Percentiles rank a stretch among this genome's conserved stretches.
phyloP scores from a whole-genome alignment of 2,329 filamentous ascomycete species.

The Macrophomina pseudophaseolina region DNA sequence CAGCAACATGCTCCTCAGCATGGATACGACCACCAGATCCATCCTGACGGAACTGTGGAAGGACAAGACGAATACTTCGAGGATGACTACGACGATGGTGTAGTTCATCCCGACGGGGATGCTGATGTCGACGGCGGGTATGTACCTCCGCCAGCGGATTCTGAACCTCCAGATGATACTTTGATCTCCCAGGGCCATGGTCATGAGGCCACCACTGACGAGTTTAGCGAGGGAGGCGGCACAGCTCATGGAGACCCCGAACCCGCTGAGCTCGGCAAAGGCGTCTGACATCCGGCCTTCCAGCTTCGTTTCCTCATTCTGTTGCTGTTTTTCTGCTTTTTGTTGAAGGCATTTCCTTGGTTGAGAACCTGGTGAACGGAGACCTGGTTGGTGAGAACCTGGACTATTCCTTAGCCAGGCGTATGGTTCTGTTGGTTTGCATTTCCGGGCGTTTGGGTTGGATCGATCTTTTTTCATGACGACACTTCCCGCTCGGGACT shows the following conservation, averaged over 20 bases:
- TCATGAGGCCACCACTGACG: slow-evolving; percentile 5
- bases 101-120: slow-evolving; percentile 13
- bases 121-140: slow-evolving; percentile 22
- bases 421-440: background rate
- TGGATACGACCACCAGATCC: slow-evolving; percentile 18
- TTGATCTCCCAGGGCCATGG: slow-evolving; percentile 17
- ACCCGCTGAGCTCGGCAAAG: background rate
- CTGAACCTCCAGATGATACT: slow-evolving; percentile 20
- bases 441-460: slow-evolving; percentile 12
- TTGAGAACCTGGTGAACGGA: slow-evolving; percentile 1
- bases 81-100: slow-evolving; percentile 22
- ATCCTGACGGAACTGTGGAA: slow-evolving; percentile 21
- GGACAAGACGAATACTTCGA: slow-evolving; percentile 26
- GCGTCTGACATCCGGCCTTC: slow-evolving; percentile 8
- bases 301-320: background rate
- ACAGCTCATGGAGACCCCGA: background rate
- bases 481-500: slow-evolving; percentile 6
- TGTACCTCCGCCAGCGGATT: slow-evolving; percentile 13
- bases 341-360: slow-evolving; percentile 9
- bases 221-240: slow-evolving; percentile 3
- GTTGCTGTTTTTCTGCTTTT: slow-evolving; percentile 10
- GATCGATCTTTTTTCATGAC: background rate
- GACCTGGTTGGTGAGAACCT: slow-evolving; percentile 1
- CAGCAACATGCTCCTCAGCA: slow-evolving; percentile 19
- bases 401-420: background rate